Evolutionary conservation across 2,329 filamentous ascomycete genomes (phyloP).

Genomic region (Dothideomycetidae sp.): DNA sequence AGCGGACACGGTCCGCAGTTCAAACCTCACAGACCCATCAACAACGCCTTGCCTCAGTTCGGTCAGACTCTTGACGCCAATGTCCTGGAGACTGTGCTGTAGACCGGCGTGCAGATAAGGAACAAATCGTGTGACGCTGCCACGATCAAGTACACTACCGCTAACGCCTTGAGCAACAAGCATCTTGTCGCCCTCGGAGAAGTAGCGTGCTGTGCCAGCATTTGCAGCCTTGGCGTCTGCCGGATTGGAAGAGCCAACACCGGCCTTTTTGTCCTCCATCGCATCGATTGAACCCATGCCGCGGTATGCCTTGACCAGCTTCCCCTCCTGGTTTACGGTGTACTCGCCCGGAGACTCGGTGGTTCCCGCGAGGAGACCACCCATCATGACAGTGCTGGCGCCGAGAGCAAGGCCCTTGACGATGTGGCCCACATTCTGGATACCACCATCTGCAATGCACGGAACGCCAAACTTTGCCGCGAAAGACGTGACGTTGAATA

Average conservation of each 20-base stretch:
- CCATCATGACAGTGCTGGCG: constrained; percentile 97
- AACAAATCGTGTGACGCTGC: constrained; percentile 84
- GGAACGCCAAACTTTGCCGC: constrained; percentile 89
- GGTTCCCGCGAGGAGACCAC: constrained; percentile 88
- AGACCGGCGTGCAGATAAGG: constrained; percentile 91
- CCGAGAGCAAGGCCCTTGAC: constrained; percentile 95
- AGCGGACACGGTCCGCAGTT: constrained; percentile 84
- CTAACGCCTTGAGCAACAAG: constrained; percentile 95
- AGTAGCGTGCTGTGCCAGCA: constrained; percentile 93
- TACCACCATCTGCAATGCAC: constrained; percentile 93
- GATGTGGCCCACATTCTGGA: constrained; percentile 97
- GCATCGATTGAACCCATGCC: constrained; percentile 98
- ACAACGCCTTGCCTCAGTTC: constrained; percentile 63
- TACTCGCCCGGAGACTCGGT: constrained; percentile 95
- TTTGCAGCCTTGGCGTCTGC: constrained; percentile 62
- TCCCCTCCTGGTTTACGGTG: constrained; percentile 89
- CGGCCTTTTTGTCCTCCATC: constrained; percentile 98
- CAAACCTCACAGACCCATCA: constrained; percentile 70
- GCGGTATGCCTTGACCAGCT: constrained; percentile 97
- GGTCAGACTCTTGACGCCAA: constrained; percentile 66
- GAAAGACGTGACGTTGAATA: constrained; percentile 79
- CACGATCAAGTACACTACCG: constrained; percentile 66
- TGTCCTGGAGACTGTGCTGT: constrained; percentile 95
- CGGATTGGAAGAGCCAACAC: constrained; percentile 38
- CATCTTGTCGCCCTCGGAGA: constrained; percentile 89